Conservation (phyloP, 1,284 basidiomycete genomes). For the Mycosarcoma mackinlayi region DNA sequence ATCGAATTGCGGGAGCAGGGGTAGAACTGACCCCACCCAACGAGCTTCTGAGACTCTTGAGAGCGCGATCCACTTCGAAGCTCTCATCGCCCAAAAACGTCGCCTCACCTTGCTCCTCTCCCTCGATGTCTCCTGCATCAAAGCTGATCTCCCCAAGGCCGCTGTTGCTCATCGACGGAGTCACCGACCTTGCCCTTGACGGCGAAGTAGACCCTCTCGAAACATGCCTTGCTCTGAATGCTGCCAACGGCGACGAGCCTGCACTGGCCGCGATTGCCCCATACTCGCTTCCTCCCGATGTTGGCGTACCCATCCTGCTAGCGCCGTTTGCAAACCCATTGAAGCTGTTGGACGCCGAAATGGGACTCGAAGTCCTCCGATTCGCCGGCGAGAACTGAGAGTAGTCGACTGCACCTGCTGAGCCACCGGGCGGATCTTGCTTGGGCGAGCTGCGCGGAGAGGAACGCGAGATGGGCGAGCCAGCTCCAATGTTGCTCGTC, state of each 20-base stretch:
- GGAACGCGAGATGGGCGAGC: conserved; percentile 32
- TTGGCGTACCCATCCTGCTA: not conserved
- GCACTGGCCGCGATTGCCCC: not conserved
- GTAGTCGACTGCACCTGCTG: conserved; percentile 19
- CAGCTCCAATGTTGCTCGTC: conserved; percentile 23
- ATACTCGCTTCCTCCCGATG: not conserved
- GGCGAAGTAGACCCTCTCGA: not conserved
- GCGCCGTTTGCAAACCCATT: conserved; percentile 4
- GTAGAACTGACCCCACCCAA: conserved; percentile 21
- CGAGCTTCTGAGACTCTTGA: conserved; percentile 22
- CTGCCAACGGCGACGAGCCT: conserved; percentile 74
- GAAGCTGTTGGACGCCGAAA: not conserved
- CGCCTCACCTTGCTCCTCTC: conserved; percentile 64
- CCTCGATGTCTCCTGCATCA: conserved; percentile 68
- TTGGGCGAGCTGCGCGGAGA: conserved; percentile 2
- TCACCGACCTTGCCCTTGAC: conserved; percentile 10
- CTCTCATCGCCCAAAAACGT: conserved; percentile 56
- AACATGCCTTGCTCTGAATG: conserved; percentile 73
- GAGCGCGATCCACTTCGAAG: conserved; percentile 41
- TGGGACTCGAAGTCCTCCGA: conserved; percentile 5
- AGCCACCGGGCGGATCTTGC: conserved; percentile 6
- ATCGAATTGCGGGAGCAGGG: conserved; percentile 19
- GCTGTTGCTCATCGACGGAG: conserved; percentile 1
- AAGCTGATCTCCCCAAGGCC: conserved; percentile 13
- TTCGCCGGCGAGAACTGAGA: conserved; percentile 39